Base-by-base conservation (phyloP, 768 basidiomycete species). In the Mycena latifolia region DNA sequence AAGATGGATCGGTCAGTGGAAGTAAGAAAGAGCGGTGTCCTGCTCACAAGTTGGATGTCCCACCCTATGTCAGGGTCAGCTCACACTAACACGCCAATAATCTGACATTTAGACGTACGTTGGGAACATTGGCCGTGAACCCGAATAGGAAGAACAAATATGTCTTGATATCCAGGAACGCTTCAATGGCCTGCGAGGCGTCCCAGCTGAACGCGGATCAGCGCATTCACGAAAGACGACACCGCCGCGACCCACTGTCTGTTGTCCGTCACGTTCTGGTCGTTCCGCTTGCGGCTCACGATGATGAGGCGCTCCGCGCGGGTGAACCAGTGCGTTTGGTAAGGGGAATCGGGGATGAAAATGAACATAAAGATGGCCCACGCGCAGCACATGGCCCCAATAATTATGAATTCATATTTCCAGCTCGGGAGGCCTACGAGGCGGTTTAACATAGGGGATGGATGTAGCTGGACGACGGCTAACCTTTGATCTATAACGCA, bases 321-420 rank as follows among this genome's bases (percentile, higher is more conserved):
- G 5, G 66, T 77, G 63, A 81, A 74, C 72, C 77, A 79, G 37
- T 69, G 72, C 1, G 78, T 74, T 47, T 65, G 67, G 56, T 74
- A 72, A 0, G 79, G 79, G 20, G 77, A 77, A 63, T 80, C 79
- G 17, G 80, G 76, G 28, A 81, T 70, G 61, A 77, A 73, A 52
- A 79, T 66, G 46, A 63, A 73, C 52, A 80, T 63, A 33, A 76
- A 55, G 33, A 78, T 66, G 12, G 72, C 71, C 76, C 77, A 79
- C 2, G 67, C 55, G 31, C 69, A 69, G 63, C 77, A 78, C 33
- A 79, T 64, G 15, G 74, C 74, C n/a, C 79, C 79, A 43, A 80
- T 70, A 57, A 81, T 74, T 27, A 80, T 12, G 69, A 78, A 75
- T 31, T 63, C 61, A 29, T 67, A 67, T 46, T 64, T 64, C 66